Percentiles rank a stretch among this genome's conserved stretches.
Conservation (phyloP, 148 eudicot genomes). For the Nyssa sinensis region DNA sequence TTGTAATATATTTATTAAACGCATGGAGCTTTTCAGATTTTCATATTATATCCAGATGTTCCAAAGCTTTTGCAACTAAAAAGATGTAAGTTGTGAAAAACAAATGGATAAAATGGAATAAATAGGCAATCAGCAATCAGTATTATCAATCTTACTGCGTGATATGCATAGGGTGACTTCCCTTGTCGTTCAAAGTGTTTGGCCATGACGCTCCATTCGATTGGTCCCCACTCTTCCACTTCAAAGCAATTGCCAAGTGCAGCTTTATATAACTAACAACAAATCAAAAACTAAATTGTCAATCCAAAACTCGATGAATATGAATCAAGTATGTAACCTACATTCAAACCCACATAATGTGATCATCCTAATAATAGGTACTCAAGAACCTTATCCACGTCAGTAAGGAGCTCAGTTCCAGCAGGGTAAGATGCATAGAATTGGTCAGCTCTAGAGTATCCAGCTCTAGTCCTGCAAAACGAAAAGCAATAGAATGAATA, state of each 20-base stretch:
- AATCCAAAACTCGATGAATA: not conserved
- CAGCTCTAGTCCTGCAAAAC: constrained; percentile 73
- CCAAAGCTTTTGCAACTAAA: not conserved
- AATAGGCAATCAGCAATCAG: not conserved
- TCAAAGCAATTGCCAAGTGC: constrained; percentile 93
- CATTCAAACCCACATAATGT: not conserved
- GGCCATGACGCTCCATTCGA: constrained; percentile 81
- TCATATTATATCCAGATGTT: not conserved
- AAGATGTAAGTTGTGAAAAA: not conserved
- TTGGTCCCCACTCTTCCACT: constrained; percentile 92
- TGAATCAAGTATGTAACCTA: not conserved
- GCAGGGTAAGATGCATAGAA: constrained; percentile 91
- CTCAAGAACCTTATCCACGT: constrained; percentile 63
- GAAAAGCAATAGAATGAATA: not conserved
- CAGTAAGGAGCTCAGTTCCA: constrained; percentile 89
- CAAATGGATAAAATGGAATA: not conserved
- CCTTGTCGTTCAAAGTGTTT: constrained; percentile 96
- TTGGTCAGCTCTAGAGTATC: constrained; percentile 88
- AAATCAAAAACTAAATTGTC: constrained; percentile 13
- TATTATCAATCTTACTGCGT: constrained; percentile 58
- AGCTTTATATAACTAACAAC: constrained; percentile 67
- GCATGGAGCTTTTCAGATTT: too few relatives aligned
- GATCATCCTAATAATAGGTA: not conserved
- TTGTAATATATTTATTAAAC: too few relatives aligned
- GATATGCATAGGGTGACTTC: constrained; percentile 93